Evolutionary conservation across 176 grass and related monocot genomes (phyloP), one percentile per base, ranked within the genome.

Genomic region (Guadua angustifolia): DNA sequence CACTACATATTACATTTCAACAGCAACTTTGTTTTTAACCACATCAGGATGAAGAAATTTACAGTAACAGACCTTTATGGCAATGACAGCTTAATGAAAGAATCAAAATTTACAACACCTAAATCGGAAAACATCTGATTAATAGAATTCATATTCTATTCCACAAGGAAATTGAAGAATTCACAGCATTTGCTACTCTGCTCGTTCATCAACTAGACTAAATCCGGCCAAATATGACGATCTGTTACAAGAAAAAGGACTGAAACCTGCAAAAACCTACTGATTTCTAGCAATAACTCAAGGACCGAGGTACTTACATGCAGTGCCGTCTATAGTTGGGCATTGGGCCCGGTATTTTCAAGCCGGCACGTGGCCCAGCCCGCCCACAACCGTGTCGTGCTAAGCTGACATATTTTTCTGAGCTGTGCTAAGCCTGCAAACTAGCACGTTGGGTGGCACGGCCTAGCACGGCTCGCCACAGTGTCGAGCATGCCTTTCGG

Each of bases 261-360:
- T 38, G 17, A 33, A 83, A 68, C 75, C 47, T 82, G 17, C 38
- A 83, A 51, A 79, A 75, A 19, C 21, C 65, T 82, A 82, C 39
- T 58, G 65, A 82, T 78, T 78, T 89, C 21, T 33, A 74, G 18
- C 42, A 68, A 74, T 21, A 68, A 63, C 14, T 66, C 50, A 13
- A 58, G 79, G 19, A 79, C 29, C 14, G 49, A 60, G 22, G 46
- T 38, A 73, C 59, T 19, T 79, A 73, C 79, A 83, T 24, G 21
- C 11, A 43, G 51, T 51, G 63, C 53, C 13, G 29, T 29, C 29
- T 29, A 29, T 29, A 29, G 29, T 0, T 29, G 29, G 29, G 29
- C 29, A 29, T 1, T 29, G 29, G 29, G 29, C 29, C 29, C 0
- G 29, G 29, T 29, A 29, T 29, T 29, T 29, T 29, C 29, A 1